These are phyloP conservation scores for Echeveria elegans DNA, from an alignment of 164 flowering plant species.

Conservation along the genomic window DNA sequence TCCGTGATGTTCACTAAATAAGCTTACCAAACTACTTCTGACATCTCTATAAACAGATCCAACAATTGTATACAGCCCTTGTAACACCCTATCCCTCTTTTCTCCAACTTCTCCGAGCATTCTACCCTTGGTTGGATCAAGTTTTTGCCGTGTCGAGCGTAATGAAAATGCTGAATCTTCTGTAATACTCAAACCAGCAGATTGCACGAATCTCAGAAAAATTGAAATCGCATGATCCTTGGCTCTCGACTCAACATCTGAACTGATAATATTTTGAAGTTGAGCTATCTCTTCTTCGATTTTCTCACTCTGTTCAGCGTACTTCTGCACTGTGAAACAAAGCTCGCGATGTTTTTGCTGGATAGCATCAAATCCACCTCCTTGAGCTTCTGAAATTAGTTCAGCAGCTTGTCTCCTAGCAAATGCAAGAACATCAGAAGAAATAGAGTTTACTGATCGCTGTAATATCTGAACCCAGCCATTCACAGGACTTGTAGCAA, in stretches of 20 bases:
- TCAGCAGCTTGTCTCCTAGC: constrained; percentile 76
- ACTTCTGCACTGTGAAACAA: constrained; percentile 46
- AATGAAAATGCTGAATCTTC: constrained; percentile 28
- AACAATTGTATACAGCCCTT: constrained; percentile 41
- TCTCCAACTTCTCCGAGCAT: constrained; percentile 34
- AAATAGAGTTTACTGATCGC: constrained; percentile 44
- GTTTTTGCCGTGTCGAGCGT: constrained; percentile 19
- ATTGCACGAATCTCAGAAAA: constrained; percentile 56
- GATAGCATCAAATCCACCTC: constrained; percentile 37
- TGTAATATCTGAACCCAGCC: constrained; percentile 87
- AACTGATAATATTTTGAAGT: constrained; percentile 60
- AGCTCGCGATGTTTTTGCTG: constrained; percentile 43
- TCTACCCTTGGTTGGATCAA: constrained; percentile 29
- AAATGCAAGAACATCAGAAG: constrained; percentile 59
- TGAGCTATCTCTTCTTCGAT: constrained; percentile 64
- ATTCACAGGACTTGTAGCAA: constrained; percentile 67
- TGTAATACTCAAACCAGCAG: constrained; percentile 42
- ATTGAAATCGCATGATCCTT: constrained; percentile 63
- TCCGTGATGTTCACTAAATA: constrained; percentile 23
- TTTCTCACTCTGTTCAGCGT: constrained; percentile 55
- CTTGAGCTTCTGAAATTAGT: constrained; percentile 39
- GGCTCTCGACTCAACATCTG: constrained; percentile 64
- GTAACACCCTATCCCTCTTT: constrained; percentile 49
- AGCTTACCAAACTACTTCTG: constrained; percentile 32
- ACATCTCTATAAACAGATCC: constrained; percentile 51